Percentiles rank a stretch among this genome's conserved stretches.
Conservation (phyloP, 805 yeast species). For the Schwanniomyces pseudopolymorphus region DNA sequence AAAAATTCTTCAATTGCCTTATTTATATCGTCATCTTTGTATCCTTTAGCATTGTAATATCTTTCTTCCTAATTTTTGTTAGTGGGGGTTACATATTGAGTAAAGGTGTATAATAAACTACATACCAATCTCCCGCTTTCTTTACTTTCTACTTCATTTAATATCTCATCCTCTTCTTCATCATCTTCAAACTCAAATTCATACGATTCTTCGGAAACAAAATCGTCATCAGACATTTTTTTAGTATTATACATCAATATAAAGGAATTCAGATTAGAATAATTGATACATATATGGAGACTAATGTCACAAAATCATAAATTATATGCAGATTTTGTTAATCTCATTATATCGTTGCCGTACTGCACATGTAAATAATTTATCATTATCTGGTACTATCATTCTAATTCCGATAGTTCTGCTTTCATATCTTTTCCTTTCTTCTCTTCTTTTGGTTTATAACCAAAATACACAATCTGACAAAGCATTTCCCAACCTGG, state of each 20-base stretch:
- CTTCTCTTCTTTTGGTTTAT: too few species aligned
- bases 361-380: too few species aligned
- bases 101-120: too few species aligned
- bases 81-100: constrained; percentile 10
- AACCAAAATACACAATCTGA: too few species aligned
- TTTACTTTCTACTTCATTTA: constrained; percentile 21
- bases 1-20: constrained; percentile 24
- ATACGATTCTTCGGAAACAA: constrained; percentile 38
- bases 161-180: constrained; percentile 31
- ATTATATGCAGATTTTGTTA: background rate
- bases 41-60: constrained; percentile 38
- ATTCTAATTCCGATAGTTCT: too few species aligned
- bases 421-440: too few species aligned
- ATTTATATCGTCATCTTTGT: constrained; percentile 31
- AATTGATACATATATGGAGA: background rate
- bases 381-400: too few species aligned
- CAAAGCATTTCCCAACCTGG: too few species aligned
- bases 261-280: background rate
- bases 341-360: too few species aligned
- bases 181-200: constrained; percentile 41
- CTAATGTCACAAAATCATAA: background rate
- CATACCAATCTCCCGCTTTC: constrained; percentile 12
- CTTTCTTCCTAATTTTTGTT: constrained; percentile 22
- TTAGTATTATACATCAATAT: background rate
- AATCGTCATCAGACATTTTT: constrained; percentile 36